Base-by-base conservation (phyloP, 2,329 filamentous ascomycete genomes). In the Diplodia seriata region DNA sequence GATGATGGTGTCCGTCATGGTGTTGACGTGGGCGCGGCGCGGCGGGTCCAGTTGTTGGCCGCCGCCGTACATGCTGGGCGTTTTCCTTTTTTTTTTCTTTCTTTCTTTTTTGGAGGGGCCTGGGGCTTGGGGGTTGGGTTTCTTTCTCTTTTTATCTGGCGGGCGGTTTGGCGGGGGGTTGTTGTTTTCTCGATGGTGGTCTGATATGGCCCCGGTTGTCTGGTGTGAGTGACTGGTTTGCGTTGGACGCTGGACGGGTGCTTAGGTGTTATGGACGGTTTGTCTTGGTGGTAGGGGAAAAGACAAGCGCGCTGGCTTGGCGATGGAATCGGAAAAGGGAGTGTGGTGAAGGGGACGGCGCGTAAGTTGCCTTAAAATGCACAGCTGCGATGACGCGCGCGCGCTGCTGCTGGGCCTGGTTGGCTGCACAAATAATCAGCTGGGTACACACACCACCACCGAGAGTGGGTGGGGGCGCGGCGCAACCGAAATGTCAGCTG, bases 1-100 rank as follows among this genome's bases (percentile, higher is more conserved):
- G 64, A 83, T 80, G 67, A 83, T 77, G 4, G 78, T 81, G 67
- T 83, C 81, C 2, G 78, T 80, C 81, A 83, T 83, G 77, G 83
- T 81, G 64, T 83, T 83, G 69, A 83, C 80, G 70, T 83, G 81
- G 31, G 80, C 78, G 6, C 53, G 69, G 6, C 43, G 18, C 36
- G 36, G 36, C 36, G 36, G 33, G 18, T 47, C 43, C 23, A 26
- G 23, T 3, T 26, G 23, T 3, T 26, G 23, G 23, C 33, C 33
- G 18, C 43, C 43, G 4, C 20, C 43, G 2, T 18, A 47, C 43
- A 47, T 47, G 5, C 11, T 47, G 26, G 26, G 26, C 26, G 26
- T 26, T 26, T 26, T 26, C 3, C 3, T 3, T 26, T 26, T 26
- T 4, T 4, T 26, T 26, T 4, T 4, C 4, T 26, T 26, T 4